Evolutionary conservation across 1,284 basidiomycete genomes (phyloP).

Genomic region (Naganishia sp.): DNA sequence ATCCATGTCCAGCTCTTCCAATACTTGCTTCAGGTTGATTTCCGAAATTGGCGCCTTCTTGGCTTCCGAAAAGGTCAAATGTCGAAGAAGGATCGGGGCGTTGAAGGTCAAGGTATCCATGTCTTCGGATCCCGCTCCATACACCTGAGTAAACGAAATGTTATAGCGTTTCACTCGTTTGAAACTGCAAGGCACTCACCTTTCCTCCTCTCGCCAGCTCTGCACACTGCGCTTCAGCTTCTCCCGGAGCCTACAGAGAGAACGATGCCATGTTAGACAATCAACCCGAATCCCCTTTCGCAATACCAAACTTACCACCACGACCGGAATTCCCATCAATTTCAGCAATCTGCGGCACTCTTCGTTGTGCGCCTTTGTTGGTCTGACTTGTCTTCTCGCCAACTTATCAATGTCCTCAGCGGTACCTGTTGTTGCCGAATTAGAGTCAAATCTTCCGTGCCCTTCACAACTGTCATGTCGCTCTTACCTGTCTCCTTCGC

Average conservation of each 20-base stretch:
- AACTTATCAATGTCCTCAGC: conserved; percentile 90
- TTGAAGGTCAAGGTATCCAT: conserved; percentile 99
- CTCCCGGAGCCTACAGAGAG: conserved; percentile 79
- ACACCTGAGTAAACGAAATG: conserved; percentile 63
- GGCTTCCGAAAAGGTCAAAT: conserved; percentile 97
- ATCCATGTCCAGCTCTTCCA: conserved; percentile 85
- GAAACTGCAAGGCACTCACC: conserved; percentile 54
- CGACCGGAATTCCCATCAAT: conserved; percentile 96
- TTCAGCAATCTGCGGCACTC: conserved; percentile 84
- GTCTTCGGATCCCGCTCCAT: conserved; percentile 95
- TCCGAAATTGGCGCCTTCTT: conserved; percentile 98
- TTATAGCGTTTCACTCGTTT: background rate
- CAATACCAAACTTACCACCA: conserved; percentile 64
- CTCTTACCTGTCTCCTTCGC: conserved; percentile 85
- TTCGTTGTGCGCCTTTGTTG: conserved; percentile 94
- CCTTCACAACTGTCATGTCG: background rate
- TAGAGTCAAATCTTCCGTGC: background rate
- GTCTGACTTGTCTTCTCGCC: conserved; percentile 86
- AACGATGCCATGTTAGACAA: background rate
- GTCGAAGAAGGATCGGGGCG: conserved; percentile 86
- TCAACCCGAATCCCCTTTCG: background rate
- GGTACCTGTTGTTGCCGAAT: conserved; percentile 59
- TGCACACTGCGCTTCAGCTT: conserved; percentile 98
- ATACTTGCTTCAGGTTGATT: conserved; percentile 76
- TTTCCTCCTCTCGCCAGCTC: conserved; percentile 94